Evolutionary conservation across 345 rosid genomes (phyloP).

Genomic region (Excoecaria cochinchinensis): DNA sequence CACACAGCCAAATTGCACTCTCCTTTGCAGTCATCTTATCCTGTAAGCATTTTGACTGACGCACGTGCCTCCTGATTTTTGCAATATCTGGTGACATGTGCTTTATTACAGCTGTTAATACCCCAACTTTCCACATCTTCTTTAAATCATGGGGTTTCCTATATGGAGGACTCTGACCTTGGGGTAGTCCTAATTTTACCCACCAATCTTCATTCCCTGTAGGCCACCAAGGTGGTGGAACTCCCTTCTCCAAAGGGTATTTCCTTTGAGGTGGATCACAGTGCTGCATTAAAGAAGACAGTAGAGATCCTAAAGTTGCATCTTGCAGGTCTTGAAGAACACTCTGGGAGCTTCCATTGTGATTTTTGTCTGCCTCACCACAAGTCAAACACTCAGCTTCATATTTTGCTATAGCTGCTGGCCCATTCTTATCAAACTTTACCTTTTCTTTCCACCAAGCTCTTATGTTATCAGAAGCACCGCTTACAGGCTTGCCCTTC

Average conservation of each 20-base stretch:
- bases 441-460: constrained; percentile 99
- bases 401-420: constrained; percentile 80
- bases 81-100: constrained; percentile 97
- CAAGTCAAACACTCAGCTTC: constrained; percentile 75
- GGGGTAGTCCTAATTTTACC: constrained; percentile 60
- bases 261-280: constrained; percentile 98
- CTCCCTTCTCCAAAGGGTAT: constrained; percentile 84
- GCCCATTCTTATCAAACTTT: constrained; percentile 94
- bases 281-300: constrained; percentile 98
- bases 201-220: constrained; percentile 94
- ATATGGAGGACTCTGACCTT: constrained; percentile 78
- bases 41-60: constrained; percentile 95
- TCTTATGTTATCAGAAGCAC: constrained; percentile 87
- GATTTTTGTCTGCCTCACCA: constrained; percentile 53
- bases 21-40: constrained; percentile 99
- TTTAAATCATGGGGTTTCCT: constrained; percentile 96
- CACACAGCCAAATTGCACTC: constrained; percentile 97
- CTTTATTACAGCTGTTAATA: constrained; percentile 89
- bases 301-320: constrained; percentile 92
- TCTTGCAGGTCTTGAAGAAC: constrained; percentile 91
- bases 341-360: constrained; percentile 58
- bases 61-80: constrained; percentile 88
- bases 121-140: constrained; percentile 99
- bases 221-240: constrained; percentile 99
- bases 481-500: constrained; percentile 92